Conservation (phyloP, 208 protist species). For the Trypanosoma avium region DNA sequence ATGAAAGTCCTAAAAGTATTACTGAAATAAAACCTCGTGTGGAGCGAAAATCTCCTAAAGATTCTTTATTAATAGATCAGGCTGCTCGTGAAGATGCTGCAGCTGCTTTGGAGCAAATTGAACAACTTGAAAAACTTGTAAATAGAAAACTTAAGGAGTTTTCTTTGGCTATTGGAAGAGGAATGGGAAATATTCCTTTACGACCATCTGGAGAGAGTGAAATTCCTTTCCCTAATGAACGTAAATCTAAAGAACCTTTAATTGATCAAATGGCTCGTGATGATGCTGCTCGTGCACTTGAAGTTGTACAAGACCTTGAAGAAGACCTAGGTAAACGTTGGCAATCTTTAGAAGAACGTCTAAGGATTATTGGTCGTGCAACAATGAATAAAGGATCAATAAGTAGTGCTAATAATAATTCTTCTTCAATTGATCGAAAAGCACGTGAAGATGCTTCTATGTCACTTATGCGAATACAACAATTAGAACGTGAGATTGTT, state of each 20-base stretch:
- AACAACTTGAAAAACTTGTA: conserved; percentile 59
- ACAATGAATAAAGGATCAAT: conserved; percentile 47
- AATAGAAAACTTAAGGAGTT: conserved; percentile 73
- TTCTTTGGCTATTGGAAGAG: conserved; percentile 39
- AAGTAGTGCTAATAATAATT: not conserved
- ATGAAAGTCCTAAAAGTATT: not conserved
- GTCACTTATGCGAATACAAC: conserved; percentile 83
- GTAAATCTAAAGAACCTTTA: conserved; percentile 2
- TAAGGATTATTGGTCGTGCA: conserved; percentile 81
- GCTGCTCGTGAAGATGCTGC: conserved; percentile 77
- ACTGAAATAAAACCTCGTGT: not conserved
- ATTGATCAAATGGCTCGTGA: conserved; percentile 49
- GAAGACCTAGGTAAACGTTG: conserved; percentile 70
- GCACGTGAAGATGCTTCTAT: conserved; percentile 82
- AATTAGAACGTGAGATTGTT: conserved; percentile 71
- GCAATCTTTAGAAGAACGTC: conserved; percentile 80
- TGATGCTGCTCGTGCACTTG: conserved; percentile 42
- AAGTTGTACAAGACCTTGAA: conserved; percentile 74
- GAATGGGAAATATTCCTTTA: conserved; percentile 11
- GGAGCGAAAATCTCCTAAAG: conserved; percentile 1
- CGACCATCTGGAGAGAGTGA: conserved; percentile 28
- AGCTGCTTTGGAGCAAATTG: conserved; percentile 61
- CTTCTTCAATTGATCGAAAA: conserved; percentile 70
- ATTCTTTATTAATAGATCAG: conserved; percentile 38
- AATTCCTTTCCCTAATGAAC: not conserved